Conservation (phyloP, 2,329 filamentous ascomycete genomes). For the Hypoxylon sp. region DNA sequence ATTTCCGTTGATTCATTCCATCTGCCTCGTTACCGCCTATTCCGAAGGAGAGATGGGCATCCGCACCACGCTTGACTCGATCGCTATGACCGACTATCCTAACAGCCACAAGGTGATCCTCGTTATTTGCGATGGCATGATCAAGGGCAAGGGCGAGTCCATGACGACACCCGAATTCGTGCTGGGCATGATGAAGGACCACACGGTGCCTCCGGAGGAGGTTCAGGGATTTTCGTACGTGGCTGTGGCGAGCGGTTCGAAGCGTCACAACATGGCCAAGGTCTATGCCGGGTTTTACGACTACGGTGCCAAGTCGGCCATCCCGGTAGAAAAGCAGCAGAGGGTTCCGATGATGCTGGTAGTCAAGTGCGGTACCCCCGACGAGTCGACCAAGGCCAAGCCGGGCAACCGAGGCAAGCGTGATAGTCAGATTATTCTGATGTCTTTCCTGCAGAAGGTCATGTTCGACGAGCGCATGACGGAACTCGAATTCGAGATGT, state of each 20-base stretch:
- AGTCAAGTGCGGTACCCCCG: constrained; percentile 93
- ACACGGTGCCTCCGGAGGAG: constrained; percentile 78
- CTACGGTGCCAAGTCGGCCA: constrained; percentile 81
- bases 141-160: constrained; percentile 91
- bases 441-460: constrained; percentile 99
- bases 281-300: constrained; percentile 98
- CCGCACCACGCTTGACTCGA: constrained; percentile 91
- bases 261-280: constrained; percentile 99
- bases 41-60: constrained; percentile 94
- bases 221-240: constrained; percentile 95
- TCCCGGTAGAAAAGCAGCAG: constrained; percentile 88
- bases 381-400: constrained; percentile 81
- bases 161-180: constrained; percentile 89
- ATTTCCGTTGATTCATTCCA: constrained; percentile 89
- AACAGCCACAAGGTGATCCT: constrained; percentile 99
- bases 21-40: constrained; percentile 95
- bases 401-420: constrained; percentile 98
- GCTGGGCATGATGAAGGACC: constrained; percentile 93
- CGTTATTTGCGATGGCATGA: constrained; percentile 95
- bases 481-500: constrained; percentile 98
- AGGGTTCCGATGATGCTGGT: constrained; percentile 97
- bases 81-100: constrained; percentile 97
- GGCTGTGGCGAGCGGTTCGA: constrained; percentile 91
- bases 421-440: constrained; percentile 98
- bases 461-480: constrained; percentile 99